Conservation (phyloP, 208 protist genomes). For the Crithidia expoeki region DNA sequence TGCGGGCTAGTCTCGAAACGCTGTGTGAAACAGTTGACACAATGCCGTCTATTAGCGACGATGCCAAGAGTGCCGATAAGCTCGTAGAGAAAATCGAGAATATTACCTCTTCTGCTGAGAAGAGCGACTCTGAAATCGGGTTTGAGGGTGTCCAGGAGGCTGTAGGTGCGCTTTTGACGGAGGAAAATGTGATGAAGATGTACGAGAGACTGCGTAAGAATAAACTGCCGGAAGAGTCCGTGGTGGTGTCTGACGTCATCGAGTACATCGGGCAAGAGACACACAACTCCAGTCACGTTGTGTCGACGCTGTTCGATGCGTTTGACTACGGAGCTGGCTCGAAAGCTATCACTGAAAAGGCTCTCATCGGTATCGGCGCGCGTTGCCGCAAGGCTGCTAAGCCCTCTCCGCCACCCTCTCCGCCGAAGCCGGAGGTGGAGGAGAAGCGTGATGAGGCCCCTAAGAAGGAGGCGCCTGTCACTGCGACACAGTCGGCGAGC, state of each 20-base stretch:
- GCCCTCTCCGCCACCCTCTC: conserved; percentile 14
- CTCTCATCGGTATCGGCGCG: conserved; percentile 79
- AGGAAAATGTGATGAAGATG: conserved; percentile 83
- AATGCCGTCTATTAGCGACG: conserved; percentile 56
- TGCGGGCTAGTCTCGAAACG: conserved; percentile 82
- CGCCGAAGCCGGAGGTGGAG: conserved; percentile 28
- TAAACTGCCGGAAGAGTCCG: conserved; percentile 74
- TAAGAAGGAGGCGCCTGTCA: conserved; percentile 6
- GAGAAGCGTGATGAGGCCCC: conserved; percentile 13
- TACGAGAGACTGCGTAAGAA: conserved; percentile 76
- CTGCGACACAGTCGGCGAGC: background rate
- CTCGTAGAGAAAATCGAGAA: conserved; percentile 79
- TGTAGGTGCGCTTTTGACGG: conserved; percentile 77
- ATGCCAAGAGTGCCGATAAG: conserved; percentile 68
- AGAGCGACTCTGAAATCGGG: conserved; percentile 75
- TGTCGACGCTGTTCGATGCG: conserved; percentile 89
- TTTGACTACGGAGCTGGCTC: conserved; percentile 87
- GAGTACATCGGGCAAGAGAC: conserved; percentile 85
- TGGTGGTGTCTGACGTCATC: conserved; percentile 85
- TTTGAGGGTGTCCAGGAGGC: conserved; percentile 67
- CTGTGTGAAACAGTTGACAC: conserved; percentile 85
- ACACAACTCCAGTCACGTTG: conserved; percentile 86
- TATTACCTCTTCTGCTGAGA: conserved; percentile 77
- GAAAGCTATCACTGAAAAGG: conserved; percentile 81
- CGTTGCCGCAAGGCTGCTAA: conserved; percentile 71